Percentiles rank a stretch among this genome's conserved stretches.
phyloP scores from a whole-genome alignment of 2,329 filamentous ascomycete species.

The Xylaria sp. region DNA sequence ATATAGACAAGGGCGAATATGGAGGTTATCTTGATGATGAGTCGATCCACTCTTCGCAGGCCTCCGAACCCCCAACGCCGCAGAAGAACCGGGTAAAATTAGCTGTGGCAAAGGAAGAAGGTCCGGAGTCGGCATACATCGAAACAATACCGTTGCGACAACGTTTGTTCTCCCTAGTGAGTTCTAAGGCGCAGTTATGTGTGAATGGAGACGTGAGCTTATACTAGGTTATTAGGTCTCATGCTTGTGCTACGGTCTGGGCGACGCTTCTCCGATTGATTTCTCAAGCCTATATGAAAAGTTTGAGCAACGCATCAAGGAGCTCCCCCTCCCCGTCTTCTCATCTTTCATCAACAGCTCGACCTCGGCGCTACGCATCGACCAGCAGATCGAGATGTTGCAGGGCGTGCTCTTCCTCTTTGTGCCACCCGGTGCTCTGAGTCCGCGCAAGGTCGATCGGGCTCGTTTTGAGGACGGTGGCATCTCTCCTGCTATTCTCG shows the following conservation, averaged over 20 bases:
- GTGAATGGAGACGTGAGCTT: conserved; percentile 8
- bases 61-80: conserved; percentile 59
- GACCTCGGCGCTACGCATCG: conserved; percentile 51
- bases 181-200: conserved; percentile 34
- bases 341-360: conserved; percentile 62
- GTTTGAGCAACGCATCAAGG: conserved; percentile 65
- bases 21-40: conserved; percentile 71
- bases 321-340: conserved; percentile 68
- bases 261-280: conserved; percentile 50
- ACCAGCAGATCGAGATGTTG: conserved; percentile 57
- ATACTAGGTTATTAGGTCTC: conserved; percentile 53
- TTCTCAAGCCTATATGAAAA: conserved; percentile 68
- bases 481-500: conserved; percentile 59
- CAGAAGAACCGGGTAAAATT: conserved; percentile 51
- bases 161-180: conserved; percentile 68
- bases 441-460: conserved; percentile 55
- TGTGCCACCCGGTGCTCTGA: conserved; percentile 56
- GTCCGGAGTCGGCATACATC: conserved; percentile 53
- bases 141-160: conserved; percentile 71
- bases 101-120: conserved; percentile 42
- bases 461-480: conserved; percentile 52
- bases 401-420: conserved; percentile 58
- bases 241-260: conserved; percentile 59
- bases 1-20: conserved; percentile 69
- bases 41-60: conserved; percentile 55